Evolutionary conservation across 768 basidiomycete genomes (phyloP).

Genomic region (Austroboletus eburneus): DNA sequence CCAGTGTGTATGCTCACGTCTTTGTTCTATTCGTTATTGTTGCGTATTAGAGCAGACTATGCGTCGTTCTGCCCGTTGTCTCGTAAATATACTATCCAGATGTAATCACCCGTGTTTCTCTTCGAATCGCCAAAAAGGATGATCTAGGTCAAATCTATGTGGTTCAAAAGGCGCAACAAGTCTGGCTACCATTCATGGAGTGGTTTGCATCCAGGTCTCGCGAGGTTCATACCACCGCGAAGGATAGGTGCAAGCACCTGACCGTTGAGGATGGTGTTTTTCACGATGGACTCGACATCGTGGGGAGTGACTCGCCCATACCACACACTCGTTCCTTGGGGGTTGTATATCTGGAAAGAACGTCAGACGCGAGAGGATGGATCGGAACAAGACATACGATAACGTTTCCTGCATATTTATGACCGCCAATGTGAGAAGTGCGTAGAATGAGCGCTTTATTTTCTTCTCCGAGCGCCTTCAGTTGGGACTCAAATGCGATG

Average conservation of each 20-base stretch:
- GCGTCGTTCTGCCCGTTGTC: constrained; percentile 6
- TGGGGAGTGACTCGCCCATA: constrained; percentile 92
- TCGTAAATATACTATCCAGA: constrained; percentile 24
- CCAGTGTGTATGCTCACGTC: constrained; percentile 5
- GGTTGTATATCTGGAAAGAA: constrained; percentile 69
- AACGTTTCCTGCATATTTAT: constrained; percentile 89
- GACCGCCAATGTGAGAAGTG: constrained; percentile 90
- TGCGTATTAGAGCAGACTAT: constrained; percentile 5
- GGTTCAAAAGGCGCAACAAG: neutral
- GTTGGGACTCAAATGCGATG: constrained; percentile 43
- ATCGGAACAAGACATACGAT: constrained; percentile 54
- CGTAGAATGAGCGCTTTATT: constrained; percentile 79
- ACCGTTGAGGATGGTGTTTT: constrained; percentile 83
- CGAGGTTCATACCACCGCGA: constrained; percentile 81
- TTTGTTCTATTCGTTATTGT: constrained; percentile 7
- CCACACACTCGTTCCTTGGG: constrained; percentile 83
- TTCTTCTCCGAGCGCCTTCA: constrained; percentile 45
- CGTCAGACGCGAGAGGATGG: neutral
- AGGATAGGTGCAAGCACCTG: constrained; percentile 81
- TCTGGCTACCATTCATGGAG: constrained; percentile 67
- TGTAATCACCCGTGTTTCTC: constrained; percentile 20
- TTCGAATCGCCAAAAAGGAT: neutral
- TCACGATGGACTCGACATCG: constrained; percentile 81
- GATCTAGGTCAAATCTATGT: neutral
- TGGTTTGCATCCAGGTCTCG: constrained; percentile 59